Evolutionary conservation across 2,329 filamentous ascomycete species (phyloP), one percentile per base, ranked within the genome.

Genomic region (Trichophyton rubrum): DNA sequence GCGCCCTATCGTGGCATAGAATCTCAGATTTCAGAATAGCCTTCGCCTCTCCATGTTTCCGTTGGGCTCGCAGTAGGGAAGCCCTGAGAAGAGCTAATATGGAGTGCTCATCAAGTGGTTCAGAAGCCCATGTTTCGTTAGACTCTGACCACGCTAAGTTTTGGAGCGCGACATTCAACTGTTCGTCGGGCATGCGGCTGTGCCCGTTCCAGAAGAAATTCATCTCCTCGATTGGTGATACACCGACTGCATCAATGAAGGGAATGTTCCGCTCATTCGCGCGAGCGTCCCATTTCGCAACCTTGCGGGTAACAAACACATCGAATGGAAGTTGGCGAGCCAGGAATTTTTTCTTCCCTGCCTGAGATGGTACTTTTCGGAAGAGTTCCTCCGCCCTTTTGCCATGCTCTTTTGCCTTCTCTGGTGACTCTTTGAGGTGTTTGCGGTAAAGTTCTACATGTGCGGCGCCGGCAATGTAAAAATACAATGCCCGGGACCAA

Each of bases 201-300:
- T 84, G 85, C 0, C 91, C 92, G 68, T 89, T 91, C 91, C 91
- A 97, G 67, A 97, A 84, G 71, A 92, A 95, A 11, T 88, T 85
- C 87, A 97, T 95, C 76, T 97, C 93, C 68, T 90, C 83, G 0
- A 89, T 78, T 0, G 93, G 93, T 62, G 85, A 88, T 2, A 89
- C 80, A 0, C 90, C 90, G 7, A 95, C 79, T 0, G 88, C 90
- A 66, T 97, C 92, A 1, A 87, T 81, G 2, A 96, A 77, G 56
- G 86, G 82, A 35, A 89, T 74, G 1, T 80, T 78, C 72, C 85
- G 82, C 53, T 81, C 78, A 68, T 85, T 86, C 3, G 88, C 85
- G 22, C 90, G 81, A 33, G 85, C 83, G 68, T 95, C 87, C 91
- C 91, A 96, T 72, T 95, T 96, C 60, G 84, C 80, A 13, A 97